Base-by-base conservation (phyloP, 208 protist genomes). In the Crithidia fasciculata region DNA sequence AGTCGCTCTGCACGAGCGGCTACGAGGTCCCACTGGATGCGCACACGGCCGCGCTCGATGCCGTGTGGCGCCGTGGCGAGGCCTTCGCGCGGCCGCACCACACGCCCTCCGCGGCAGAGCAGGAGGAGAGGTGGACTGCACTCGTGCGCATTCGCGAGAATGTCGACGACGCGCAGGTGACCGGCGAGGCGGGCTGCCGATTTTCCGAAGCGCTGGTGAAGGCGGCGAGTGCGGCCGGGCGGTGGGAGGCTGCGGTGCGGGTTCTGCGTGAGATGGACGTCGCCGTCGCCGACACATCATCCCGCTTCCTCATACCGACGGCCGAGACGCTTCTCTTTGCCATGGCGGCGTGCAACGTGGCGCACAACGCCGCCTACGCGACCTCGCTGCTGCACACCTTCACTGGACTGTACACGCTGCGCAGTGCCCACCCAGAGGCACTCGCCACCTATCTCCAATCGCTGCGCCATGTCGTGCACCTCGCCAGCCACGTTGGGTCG, bases 161-260 rank as follows among this genome's bases (percentile, higher is more conserved):
- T 39, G 83, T 81, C 10, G 43, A 69, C 8, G 59, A 86, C n/a
- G 65, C 61, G 10, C 56, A 74, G 19, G 62, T 96, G 18, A 69
- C 69, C 2, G 91, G 91, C 15, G 91, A 96, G 18, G 87, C 85
- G 40, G 91, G 91, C 15, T 96, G 88, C 54, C 83, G 83, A 36
- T 96, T 92, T 70, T 76, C 81, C 13, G 91, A 96, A 68, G 78
- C 81, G 50, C 71, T 96, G 47, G 68, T 94, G 43, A 96, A 96
- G 59, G 85, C 82, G 5, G 66, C 80, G 16, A 70, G 76, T 10
- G 82, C 89, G 10, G 76, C 87, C 7, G 89, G 87, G 0, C 74
- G 76, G 10, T 91, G 85, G 87, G 82, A 91, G 47, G 69, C 71
- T 3, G 82, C 85, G 9, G 68, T 96, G 50, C 64, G 65, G n/a